Percentiles rank a stretch among this genome's conserved stretches.
Conservation (phyloP, 2,329 filamentous ascomycete genomes). For the Ascochyta pisi region DNA sequence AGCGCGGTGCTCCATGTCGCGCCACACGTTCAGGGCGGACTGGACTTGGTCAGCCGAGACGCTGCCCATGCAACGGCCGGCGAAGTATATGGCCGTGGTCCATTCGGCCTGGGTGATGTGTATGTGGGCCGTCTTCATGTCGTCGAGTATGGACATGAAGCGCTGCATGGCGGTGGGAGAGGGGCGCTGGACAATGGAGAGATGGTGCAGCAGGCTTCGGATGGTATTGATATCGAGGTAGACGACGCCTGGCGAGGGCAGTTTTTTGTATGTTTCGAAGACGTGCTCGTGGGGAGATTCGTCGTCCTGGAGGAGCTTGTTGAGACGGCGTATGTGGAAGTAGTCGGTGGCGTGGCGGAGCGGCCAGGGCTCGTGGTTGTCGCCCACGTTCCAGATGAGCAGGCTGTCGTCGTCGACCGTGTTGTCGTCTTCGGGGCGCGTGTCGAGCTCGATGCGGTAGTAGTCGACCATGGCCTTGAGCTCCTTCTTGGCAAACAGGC, state of each 20-base stretch:
- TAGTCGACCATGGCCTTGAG: constrained; percentile 58
- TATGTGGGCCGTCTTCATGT: constrained; percentile 78
- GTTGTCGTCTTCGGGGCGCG: constrained; percentile 32
- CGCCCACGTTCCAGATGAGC: constrained; percentile 42
- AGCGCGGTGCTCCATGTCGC: constrained; percentile 82
- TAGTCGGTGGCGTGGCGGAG: constrained; percentile 41
- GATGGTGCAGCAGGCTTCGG: constrained; percentile 69
- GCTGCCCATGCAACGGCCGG: constrained; percentile 71
- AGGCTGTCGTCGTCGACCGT: constrained; percentile 37
- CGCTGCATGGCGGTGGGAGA: constrained; percentile 70
- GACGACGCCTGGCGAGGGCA: constrained; percentile 62
- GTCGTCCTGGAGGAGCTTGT: constrained; percentile 53
- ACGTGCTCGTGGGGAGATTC: constrained; percentile 55
- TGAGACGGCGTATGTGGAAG: constrained; percentile 42
- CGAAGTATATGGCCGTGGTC: constrained; percentile 83
- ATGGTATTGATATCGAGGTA: constrained; percentile 61
- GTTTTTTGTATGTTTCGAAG: constrained; percentile 60
- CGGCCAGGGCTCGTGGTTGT: constrained; percentile 44
- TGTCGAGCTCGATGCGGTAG: constrained; percentile 47
- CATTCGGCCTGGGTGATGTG: constrained; percentile 74
- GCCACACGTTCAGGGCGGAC: constrained; percentile 79
- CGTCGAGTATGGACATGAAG: constrained; percentile 83
- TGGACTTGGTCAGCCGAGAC: constrained; percentile 68
- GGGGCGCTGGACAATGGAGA: constrained; percentile 68
- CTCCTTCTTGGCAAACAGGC: constrained; percentile 51